Percentiles rank a stretch among this genome's conserved stretches.
Evolutionary conservation across 2,329 filamentous ascomycete species (phyloP).

Genomic region (Fusarium xylarioides): DNA sequence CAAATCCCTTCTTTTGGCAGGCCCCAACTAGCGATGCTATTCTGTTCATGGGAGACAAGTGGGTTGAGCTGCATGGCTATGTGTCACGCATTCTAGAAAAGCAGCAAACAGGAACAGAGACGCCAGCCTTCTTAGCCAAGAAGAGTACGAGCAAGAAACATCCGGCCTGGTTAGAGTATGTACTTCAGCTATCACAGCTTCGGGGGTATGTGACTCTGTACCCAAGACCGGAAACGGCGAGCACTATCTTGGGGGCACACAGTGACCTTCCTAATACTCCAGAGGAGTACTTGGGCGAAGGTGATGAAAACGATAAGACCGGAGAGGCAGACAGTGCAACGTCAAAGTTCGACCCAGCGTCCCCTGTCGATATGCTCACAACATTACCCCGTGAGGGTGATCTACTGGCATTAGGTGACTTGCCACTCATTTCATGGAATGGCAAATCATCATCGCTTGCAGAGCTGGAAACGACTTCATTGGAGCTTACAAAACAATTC

Average conservation of each 20-base stretch:
- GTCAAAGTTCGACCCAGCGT: constrained; percentile 52
- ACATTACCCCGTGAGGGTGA: constrained; percentile 56
- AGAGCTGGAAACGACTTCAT: constrained; percentile 55
- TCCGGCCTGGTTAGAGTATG: constrained; percentile 81
- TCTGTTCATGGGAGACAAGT: constrained; percentile 85
- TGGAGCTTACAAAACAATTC: constrained; percentile 67
- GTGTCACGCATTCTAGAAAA: constrained; percentile 69
- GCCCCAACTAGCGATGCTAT: constrained; percentile 83
- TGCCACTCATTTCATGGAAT: constrained; percentile 72
- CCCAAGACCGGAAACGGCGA: constrained; percentile 67
- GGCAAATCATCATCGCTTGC: constrained; percentile 58
- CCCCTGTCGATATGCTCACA: constrained; percentile 57
- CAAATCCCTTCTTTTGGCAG: constrained; percentile 81
- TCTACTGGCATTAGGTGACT: constrained; percentile 54
- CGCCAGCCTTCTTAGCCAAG: constrained; percentile 53
- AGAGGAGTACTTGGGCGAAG: constrained; percentile 67
- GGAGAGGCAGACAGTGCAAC: constrained; percentile 44
- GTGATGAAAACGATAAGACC: constrained; percentile 38
- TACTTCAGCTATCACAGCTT: constrained; percentile 77
- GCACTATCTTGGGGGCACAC: constrained; percentile 76
- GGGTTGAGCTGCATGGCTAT: constrained; percentile 86
- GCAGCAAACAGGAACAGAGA: constrained; percentile 47
- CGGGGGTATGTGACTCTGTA: constrained; percentile 84
- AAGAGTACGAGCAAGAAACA: constrained; percentile 74
- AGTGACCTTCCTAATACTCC: constrained; percentile 77